Evolutionary conservation across 495 filamentous ascomycete species (phyloP).

Genomic region (Aspergillus haitiensis): DNA sequence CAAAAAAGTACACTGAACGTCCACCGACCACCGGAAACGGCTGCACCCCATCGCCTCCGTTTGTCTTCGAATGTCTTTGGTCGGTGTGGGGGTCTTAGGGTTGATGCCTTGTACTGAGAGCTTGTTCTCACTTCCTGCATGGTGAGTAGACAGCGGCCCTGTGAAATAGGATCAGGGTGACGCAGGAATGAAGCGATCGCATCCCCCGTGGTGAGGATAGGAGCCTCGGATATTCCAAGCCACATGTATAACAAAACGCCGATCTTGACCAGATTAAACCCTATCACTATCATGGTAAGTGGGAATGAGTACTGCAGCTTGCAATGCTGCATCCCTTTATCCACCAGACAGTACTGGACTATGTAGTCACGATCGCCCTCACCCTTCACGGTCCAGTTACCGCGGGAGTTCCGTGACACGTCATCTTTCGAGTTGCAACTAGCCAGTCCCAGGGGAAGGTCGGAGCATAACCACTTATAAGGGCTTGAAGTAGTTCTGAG

Average conservation of each 20-base stretch:
- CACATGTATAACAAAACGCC: slow-evolving; percentile 3
- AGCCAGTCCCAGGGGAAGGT: not conserved
- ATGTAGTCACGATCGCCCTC: not conserved
- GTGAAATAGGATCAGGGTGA: slow-evolving; percentile 11
- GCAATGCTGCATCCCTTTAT: slow-evolving; percentile 11
- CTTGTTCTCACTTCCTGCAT: not conserved
- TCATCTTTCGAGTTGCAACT: not conserved
- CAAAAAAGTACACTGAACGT: too few species aligned
- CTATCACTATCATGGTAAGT: slow-evolving; percentile 8
- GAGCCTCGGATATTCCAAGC: not conserved
- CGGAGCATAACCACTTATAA: slow-evolving; percentile 7
- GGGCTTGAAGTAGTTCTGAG: not conserved
- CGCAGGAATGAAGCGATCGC: slow-evolving; percentile 20
- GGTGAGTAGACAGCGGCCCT: slow-evolving; percentile 8
- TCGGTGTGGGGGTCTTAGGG: not conserved
- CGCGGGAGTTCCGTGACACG: not conserved
- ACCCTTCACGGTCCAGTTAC: not conserved
- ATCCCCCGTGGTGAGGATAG: slow-evolving; percentile 19
- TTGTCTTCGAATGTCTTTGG: not conserved
- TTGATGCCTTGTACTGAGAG: not conserved
- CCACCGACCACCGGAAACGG: slow-evolving; percentile 4
- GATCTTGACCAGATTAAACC: slow-evolving; percentile 11
- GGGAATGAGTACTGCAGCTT: slow-evolving; percentile 15
- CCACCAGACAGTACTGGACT: slow-evolving; percentile 7
- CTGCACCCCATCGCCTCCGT: not conserved